A percentile compares a stretch with the other conserved stretches of the same genome.
phyloP scores from a whole-genome alignment of 495 filamentous ascomycete genomes.

The Neurospora sp. region DNA sequence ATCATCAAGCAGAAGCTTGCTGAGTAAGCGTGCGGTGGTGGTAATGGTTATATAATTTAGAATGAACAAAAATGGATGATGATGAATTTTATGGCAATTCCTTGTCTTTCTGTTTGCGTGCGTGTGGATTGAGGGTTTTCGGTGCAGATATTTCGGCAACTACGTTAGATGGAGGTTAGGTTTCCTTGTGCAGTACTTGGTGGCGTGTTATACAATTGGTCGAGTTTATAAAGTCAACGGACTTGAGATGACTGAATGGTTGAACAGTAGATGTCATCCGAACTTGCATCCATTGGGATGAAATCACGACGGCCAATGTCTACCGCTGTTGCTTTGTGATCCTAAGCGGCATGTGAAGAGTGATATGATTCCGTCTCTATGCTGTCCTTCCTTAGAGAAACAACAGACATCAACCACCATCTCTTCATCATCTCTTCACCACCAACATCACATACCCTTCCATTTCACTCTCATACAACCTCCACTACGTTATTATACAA shows the following conservation, averaged over 20 bases:
- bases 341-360: neutral
- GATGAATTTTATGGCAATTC: neutral
- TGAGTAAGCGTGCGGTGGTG: conserved; percentile 14
- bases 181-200: neutral
- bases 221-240: neutral
- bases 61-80: conserved; percentile 1
- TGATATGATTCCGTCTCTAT: neutral
- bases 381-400: neutral
- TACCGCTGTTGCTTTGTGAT: neutral
- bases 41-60: neutral
- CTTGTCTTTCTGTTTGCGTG: neutral
- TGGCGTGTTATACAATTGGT: neutral
- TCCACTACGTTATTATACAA: neutral
- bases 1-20: conserved; percentile 79
- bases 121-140: neutral
- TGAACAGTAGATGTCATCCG: neutral
- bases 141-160: neutral
- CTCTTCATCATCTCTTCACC: neutral
- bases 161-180: neutral
- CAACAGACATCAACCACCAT: neutral
- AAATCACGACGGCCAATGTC: neutral
- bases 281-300: neutral
- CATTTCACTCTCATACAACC: neutral
- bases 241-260: neutral
- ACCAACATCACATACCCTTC: neutral